Base-by-base conservation (phyloP, 371 early-diverging fungal species). In the Syncephalastrum monosporum region DNA sequence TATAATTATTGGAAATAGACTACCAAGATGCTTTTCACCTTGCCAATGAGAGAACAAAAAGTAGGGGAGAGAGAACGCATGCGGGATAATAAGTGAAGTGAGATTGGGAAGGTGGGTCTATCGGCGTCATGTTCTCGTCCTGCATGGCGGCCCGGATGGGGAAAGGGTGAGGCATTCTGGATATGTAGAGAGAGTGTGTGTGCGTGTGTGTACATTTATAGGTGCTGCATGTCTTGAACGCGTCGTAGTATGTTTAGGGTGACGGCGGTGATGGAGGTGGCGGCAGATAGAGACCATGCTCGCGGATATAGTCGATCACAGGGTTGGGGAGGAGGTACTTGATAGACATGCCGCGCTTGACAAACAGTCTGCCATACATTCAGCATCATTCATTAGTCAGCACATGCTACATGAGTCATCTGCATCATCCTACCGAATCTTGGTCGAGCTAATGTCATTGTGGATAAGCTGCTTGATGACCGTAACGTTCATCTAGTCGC, bases 391-490 rank as follows among this genome's bases (percentile, higher is more conserved):
- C 50, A 25, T 56, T 25, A 42, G 25, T 43, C 38, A 48, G 19
- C 38, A 33, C 0, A 12, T 0, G 38, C 10, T 33, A 13, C 24
- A 4, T 17, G 10, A 51, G 21, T 16, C 19, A 24, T 38, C 12
- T 19, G 21, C 21, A 14, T 19, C 10, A 43, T 16, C 64, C 55
- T 83, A 84, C 89, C 91, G 79, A 46, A 97, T 90, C 71, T 96
- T 96, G 12, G 97, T 95, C 3, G 96, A 96, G 67, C 90, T 90
- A 46, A 97, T 96, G 67, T 98, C 98, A 61, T 97, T 97, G 67
- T 95, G 89, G 50, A 98, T 95, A 61, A 94, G 82, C 68, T 97
- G 97, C 71, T 95, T 95, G 55, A 96, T 91, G 42, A 96, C 91
- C 47, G 82, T 83, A 4, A 98, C 91, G 63, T 93, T 93, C 69